Evolutionary conservation across 1,284 basidiomycete species (phyloP), one percentile per base, ranked within the genome.

Genomic region (Heterobasidion occidentale): DNA sequence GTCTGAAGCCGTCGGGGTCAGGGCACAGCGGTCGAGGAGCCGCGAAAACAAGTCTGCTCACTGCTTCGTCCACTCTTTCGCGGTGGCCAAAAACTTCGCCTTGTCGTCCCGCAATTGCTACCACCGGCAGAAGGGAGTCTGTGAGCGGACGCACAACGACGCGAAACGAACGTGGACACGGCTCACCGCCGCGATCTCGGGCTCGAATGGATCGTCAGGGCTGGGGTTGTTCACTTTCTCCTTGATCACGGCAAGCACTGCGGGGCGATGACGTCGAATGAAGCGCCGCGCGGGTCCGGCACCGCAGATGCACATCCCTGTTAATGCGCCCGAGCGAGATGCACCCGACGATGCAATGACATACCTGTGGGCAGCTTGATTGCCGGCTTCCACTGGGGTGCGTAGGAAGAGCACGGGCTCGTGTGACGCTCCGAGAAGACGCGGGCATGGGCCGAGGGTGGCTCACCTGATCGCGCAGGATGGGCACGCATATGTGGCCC

Each of bases 161-260:
- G 51, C 36, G 51, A 53, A 14, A 57, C 38, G 27, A 35, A 45
- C 14, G 36, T 59, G 53, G 59, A 52, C 47, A 34, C 14, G 47
- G 56, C 82, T 57, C 67, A 91, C 86, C 38, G 83, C 83, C 49
- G 90, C 89, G 62, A 91, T 88, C 1, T 90, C 88, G 36, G 90
- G 86, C 64, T 90, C 91, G 62, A 93, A 92, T 0, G 92, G 93
- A 70, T 95, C 92, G 64, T 95, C 92, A 7, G 90, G 80, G 67
- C 90, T 92, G 9, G 92, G 92, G 63, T 90, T 89, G 66, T 92
- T 91, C 56, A 95, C 67, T 67, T 95, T 92, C 67, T 94, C 90
- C 67, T 88, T 86, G 59, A 95, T 83, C 46, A 87, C 83, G 27
- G 77, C 71, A 35, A 95, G 77, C 5, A 95, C 92, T 94, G 38